A percentile compares a stretch with the other conserved stretches of the same genome.
Evolutionary conservation across 805 yeast genomes (phyloP).

Genomic region (Ogataea populi-albae): DNA sequence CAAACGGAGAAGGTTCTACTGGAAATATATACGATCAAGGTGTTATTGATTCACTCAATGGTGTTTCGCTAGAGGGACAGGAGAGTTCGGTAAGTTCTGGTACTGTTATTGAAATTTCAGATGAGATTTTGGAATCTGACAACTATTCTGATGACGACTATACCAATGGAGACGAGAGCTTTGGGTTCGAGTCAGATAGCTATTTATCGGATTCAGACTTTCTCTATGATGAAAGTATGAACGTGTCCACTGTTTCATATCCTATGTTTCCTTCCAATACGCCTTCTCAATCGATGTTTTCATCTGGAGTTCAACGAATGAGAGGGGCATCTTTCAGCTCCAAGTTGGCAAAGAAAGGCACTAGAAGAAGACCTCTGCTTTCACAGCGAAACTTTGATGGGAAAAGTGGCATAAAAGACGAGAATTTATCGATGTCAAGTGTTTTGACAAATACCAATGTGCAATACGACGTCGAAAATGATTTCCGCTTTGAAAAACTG

Average conservation of each 20-base stretch:
- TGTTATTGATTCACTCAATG: conserved; percentile 9
- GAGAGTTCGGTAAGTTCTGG: conserved; percentile 26
- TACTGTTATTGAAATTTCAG: conserved; percentile 26
- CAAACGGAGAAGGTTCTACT: conserved; percentile 6
- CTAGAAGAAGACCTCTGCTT: not conserved
- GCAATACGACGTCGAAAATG: not conserved
- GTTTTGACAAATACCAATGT: not conserved
- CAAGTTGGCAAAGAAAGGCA: too few relatives aligned
- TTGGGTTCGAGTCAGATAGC: conserved; percentile 29
- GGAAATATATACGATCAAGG: conserved; percentile 6
- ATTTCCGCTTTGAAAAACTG: not conserved
- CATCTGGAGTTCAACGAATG: not conserved
- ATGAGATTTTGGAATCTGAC: conserved; percentile 12
- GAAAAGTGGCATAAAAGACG: not conserved
- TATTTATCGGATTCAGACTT: conserved; percentile 25
- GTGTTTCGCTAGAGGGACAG: too few relatives aligned
- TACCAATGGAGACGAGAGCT: conserved; percentile 10
- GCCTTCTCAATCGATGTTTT: conserved; percentile 7
- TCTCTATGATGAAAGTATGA: conserved; percentile 18
- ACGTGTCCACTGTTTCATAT: conserved; percentile 3
- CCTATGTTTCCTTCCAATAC: too few relatives aligned
- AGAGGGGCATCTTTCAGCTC: not conserved
- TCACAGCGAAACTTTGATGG: not conserved
- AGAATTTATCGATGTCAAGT: too few relatives aligned
- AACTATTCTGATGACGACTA: conserved; percentile 11